These are phyloP conservation scores for Penicillium roqueforti DNA, from an alignment of 495 filamentous ascomycete genomes.

Conservation along the genomic window DNA sequence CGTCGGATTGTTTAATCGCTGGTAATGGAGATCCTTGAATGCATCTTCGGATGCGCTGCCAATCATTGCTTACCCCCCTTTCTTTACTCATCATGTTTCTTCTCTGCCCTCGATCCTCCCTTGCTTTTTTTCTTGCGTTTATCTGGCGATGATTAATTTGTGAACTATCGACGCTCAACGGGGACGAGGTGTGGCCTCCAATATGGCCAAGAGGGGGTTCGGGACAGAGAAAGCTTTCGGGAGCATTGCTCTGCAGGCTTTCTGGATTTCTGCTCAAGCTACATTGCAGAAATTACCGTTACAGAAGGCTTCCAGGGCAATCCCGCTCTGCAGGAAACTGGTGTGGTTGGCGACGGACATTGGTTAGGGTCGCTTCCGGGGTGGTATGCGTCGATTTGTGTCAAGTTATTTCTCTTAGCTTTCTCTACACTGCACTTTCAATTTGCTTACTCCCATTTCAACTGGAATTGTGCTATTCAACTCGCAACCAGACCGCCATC, in stretches of 20 bases:
- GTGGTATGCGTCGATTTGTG: conserved; percentile 46
- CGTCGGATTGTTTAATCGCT: conserved; percentile 20
- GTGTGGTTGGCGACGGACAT: conserved; percentile 46
- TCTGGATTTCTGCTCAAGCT: conserved; percentile 13
- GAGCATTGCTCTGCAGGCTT: conserved; percentile 10
- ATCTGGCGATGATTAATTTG: conserved; percentile 7
- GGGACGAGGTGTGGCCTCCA: conserved; percentile 27
- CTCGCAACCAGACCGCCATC: not conserved
- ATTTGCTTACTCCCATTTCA: conserved; percentile 8
- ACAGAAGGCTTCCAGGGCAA: conserved; percentile 1
- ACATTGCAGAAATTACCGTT: not conserved
- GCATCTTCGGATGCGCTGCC: conserved; percentile 19
- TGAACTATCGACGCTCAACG: conserved; percentile 27
- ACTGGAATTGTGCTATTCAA: not conserved
- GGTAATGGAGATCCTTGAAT: conserved; percentile 24
- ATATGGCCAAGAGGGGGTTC: conserved; percentile 11
- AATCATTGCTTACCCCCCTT: conserved; percentile 12
- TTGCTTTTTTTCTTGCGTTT: conserved; percentile 11
- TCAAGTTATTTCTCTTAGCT: conserved; percentile 15
- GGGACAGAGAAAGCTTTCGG: conserved; percentile 13
- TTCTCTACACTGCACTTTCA: conserved; percentile 12
- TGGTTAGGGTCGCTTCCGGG: conserved; percentile 53
- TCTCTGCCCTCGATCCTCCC: conserved; percentile 17
- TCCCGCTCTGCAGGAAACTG: conserved; percentile 13
- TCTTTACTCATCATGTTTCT: conserved; percentile 14